phyloP scores from a whole-genome alignment of 352 stramenopile genomes.

The Globisporangium nagaii region DNA sequence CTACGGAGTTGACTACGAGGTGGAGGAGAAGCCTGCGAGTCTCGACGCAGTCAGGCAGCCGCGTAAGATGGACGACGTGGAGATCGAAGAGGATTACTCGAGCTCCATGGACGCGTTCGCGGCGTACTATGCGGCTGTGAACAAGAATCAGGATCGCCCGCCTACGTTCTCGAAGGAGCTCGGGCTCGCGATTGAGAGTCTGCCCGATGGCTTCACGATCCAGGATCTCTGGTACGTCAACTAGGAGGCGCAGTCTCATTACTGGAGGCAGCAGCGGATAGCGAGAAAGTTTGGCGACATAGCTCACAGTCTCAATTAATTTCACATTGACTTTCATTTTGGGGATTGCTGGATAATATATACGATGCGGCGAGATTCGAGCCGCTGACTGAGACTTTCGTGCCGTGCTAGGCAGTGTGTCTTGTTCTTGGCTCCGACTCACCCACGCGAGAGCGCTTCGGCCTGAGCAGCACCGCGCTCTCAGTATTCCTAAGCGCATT shows the following conservation, averaged over 20 bases:
- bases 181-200: constrained; percentile 80
- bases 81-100: constrained; percentile 84
- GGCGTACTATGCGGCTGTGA: constrained; percentile 85
- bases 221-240: constrained; percentile 66
- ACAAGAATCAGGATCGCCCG: constrained; percentile 76
- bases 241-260: constrained; percentile 13
- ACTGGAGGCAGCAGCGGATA: no score
- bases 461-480: no score
- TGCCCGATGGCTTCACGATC: constrained; percentile 72
- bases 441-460: no score
- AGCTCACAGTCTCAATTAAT: no score
- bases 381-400: no score
- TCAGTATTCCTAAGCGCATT: no score
- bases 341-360: no score
- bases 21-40: constrained; percentile 68
- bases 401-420: no score
- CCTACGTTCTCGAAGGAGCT: constrained; percentile 75
- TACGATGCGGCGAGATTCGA: no score
- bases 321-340: no score
- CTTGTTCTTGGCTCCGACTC: no score
- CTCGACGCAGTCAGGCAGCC: constrained; percentile 67
- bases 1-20: constrained; percentile 86
- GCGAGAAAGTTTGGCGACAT: no score
- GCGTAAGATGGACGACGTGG: constrained; percentile 78
- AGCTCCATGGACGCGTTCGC: constrained; percentile 86